Percentiles rank a stretch among this genome's conserved stretches.
Conservation (phyloP, 257 asterid genomes). For the Pogostemon cablin region DNA sequence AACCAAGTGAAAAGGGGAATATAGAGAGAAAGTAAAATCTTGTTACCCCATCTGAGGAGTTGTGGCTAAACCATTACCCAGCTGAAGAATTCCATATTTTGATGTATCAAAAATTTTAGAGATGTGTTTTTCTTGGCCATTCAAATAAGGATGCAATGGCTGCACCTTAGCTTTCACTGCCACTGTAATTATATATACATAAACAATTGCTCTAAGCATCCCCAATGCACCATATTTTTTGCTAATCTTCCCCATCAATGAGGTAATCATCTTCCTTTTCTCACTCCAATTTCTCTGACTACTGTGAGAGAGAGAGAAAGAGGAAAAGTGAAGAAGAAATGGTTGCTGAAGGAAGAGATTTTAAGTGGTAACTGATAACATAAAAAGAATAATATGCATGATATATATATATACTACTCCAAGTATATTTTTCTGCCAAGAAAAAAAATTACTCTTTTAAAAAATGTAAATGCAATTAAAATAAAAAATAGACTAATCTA, state of each 20-base stretch:
- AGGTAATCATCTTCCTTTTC: not conserved
- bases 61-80: slow-evolving; percentile 71
- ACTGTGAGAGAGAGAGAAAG: slow-evolving; percentile 11
- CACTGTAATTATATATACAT: slow-evolving; percentile 41
- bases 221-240: slow-evolving; percentile 29
- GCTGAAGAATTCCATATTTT: slow-evolving; percentile 73
- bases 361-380: not conserved
- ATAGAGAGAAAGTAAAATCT: not conserved
- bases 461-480: no score
- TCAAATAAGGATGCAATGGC: slow-evolving; percentile 65
- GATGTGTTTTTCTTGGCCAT: slow-evolving; percentile 44
- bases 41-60: slow-evolving; percentile 97
- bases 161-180: slow-evolving; percentile 40
- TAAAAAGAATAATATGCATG: slow-evolving; percentile 11
- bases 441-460: no score
- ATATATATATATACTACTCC: not conserved
- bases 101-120: slow-evolving; percentile 72
- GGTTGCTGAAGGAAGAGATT: not conserved
- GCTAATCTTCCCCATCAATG: slow-evolving; percentile 37
- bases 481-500: no score
- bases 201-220: slow-evolving; percentile 39
- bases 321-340: not conserved
- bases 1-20: not conserved
- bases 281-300: slow-evolving; percentile 15
- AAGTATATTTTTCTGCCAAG: no score